These are phyloP conservation scores for Limnomonas spitsbergensis DNA, from an alignment of 139 green algal genomes.

Conservation along the genomic window DNA sequence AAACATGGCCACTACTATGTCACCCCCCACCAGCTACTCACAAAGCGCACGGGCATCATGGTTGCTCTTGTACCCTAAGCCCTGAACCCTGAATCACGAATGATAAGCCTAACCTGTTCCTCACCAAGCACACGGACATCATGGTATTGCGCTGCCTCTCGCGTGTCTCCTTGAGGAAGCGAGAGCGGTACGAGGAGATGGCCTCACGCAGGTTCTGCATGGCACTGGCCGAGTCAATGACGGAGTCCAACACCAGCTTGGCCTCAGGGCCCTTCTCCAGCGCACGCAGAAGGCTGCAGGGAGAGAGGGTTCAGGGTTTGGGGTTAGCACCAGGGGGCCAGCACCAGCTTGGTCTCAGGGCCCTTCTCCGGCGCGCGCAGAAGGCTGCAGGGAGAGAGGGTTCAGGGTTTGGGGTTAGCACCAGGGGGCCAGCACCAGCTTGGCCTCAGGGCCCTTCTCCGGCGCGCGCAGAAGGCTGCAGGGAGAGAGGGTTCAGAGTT, in stretches of 20 bases:
- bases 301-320: too few species aligned
- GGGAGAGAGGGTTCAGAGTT: too few species aligned
- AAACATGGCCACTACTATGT: too few species aligned
- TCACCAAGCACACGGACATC: conserved; percentile 61
- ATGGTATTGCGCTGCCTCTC: conserved; percentile 74
- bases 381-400: too few species aligned
- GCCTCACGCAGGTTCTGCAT: conserved; percentile 88
- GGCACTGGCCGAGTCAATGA: conserved; percentile 73
- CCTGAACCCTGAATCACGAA: conserved; percentile 76
- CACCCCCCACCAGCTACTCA: neutral
- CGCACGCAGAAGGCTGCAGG: conserved; percentile 17
- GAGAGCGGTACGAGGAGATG: conserved; percentile 76
- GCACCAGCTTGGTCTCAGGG: conserved; percentile 60
- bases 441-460: too few species aligned
- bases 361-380: conserved; percentile 35
- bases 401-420: too few species aligned
- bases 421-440: too few species aligned
- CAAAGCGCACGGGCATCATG: conserved; percentile 66
- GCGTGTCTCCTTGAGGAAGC: conserved; percentile 74
- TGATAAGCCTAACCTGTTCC: neutral
- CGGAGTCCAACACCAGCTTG: conserved; percentile 76
- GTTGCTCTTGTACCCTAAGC: conserved; percentile 71
- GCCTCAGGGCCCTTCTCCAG: conserved; percentile 43
- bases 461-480: too few species aligned
- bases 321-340: too few species aligned